phyloP scores from a whole-genome alignment of 2,329 filamentous ascomycete species.

The Talaromyces atroroseus region DNA sequence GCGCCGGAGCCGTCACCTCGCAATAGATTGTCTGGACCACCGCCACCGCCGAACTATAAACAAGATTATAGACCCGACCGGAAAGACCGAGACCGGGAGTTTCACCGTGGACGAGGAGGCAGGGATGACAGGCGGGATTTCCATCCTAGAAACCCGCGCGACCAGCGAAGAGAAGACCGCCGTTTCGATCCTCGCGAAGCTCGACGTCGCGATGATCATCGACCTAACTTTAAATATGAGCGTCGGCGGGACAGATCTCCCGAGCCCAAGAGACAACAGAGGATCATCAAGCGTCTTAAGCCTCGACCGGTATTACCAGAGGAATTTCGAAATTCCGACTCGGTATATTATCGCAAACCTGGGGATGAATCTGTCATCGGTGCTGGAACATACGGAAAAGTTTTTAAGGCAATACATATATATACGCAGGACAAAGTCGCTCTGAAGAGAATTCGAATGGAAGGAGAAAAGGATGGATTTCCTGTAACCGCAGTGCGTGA shows the following conservation, averaged over 20 bases:
- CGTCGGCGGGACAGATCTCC: constrained; percentile 46
- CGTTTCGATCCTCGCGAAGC: constrained; percentile 39
- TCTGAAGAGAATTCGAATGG: constrained; percentile 98
- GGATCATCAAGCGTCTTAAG: constrained; percentile 65
- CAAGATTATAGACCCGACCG: constrained; percentile 39
- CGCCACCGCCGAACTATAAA: constrained; percentile 32
- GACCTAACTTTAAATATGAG: constrained; percentile 33
- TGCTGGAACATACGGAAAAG: constrained; percentile 91
- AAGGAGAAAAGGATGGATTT: constrained; percentile 98
- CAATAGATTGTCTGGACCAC: constrained; percentile 34
- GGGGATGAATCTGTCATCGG: constrained; percentile 97
- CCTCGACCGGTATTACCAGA: constrained; percentile 63
- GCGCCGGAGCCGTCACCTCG: constrained; percentile 28
- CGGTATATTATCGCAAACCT: constrained; percentile 89
- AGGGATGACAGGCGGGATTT: constrained; percentile 28
- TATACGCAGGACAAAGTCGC: constrained; percentile 75
- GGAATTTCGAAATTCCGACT: constrained; percentile 73
- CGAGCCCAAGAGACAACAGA: constrained; percentile 56
- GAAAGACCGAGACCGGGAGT: constrained; percentile 35
- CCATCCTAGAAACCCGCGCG: constrained; percentile 30
- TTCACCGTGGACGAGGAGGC: constrained; percentile 15
- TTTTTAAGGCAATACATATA: constrained; percentile 82
- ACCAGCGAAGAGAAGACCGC: constrained; percentile 34
- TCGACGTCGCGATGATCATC: constrained; percentile 31
- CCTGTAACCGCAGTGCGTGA: constrained; percentile 94